Conservation (phyloP, 2,329 filamentous ascomycete species). For the Aspergillus neoniger region DNA sequence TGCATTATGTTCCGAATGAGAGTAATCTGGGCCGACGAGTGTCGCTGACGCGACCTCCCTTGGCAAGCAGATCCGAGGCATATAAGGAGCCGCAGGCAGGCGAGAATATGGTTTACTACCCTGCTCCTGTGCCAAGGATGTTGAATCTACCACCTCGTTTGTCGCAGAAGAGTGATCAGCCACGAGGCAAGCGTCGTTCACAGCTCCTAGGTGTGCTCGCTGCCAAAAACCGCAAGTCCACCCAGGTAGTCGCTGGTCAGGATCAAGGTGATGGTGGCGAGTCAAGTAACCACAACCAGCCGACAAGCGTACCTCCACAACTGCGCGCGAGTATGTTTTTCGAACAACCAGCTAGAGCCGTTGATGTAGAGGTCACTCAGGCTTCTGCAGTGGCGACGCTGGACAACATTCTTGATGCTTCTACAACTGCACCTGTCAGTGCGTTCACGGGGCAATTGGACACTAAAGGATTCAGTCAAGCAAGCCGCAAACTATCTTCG, state of each 20-base stretch:
- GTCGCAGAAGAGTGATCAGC: conserved; percentile 68
- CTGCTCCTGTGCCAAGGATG: conserved; percentile 90
- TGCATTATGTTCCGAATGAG: conserved; percentile 44
- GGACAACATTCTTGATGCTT: conserved; percentile 88
- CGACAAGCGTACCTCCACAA: conserved; percentile 70
- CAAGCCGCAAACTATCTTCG: conserved; percentile 31
- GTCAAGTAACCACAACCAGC: conserved; percentile 36
- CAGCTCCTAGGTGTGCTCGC: conserved; percentile 69
- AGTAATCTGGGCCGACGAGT: conserved; percentile 34
- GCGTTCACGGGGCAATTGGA: conserved; percentile 90
- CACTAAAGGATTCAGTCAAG: conserved; percentile 71
- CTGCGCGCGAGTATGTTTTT: conserved; percentile 91
- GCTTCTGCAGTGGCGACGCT: conserved; percentile 86
- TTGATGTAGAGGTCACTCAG: conserved; percentile 62
- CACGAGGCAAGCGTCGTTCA: conserved; percentile 70
- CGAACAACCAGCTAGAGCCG: conserved; percentile 63
- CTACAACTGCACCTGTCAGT: conserved; percentile 80
- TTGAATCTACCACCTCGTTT: conserved; percentile 87
- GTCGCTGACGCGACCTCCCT: conserved; percentile 42
- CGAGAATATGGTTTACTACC: conserved; percentile 89
- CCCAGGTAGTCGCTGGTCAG: conserved; percentile 45
- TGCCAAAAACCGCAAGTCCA: conserved; percentile 55
- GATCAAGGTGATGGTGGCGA: conserved; percentile 22
- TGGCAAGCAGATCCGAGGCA: conserved; percentile 40
- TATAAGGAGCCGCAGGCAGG: conserved; percentile 55